Conservation (phyloP, 176 grass and related monocot genomes). For the Ampelocalamus luodianensis region DNA sequence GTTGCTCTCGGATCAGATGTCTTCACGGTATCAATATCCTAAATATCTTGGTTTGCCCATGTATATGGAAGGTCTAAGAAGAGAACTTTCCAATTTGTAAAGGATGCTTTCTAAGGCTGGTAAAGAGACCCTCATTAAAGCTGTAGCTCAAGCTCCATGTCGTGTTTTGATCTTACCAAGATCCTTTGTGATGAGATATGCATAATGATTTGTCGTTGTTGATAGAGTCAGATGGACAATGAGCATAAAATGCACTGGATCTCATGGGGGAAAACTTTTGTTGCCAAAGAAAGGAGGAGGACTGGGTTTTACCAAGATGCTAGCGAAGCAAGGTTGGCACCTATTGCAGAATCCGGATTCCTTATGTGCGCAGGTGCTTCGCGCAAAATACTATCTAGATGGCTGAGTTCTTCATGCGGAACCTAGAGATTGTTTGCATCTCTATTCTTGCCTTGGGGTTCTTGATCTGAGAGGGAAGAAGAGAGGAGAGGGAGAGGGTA, state of each 20-base stretch:
- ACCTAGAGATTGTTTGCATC: no score
- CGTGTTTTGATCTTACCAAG: neutral
- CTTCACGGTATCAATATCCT: no score
- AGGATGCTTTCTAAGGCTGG: neutral
- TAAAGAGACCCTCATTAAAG: neutral
- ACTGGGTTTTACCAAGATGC: neutral
- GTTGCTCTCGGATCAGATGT: no score
- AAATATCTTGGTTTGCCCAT: no score
- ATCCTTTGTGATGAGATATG: neutral
- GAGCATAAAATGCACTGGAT: neutral
- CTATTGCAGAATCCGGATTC: neutral
- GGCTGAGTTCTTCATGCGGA: no score
- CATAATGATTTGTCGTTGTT: neutral
- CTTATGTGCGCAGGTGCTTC: neutral
- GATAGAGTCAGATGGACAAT: neutral
- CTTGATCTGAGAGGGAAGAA: no score
- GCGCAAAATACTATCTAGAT: neutral
- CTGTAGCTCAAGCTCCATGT: neutral
- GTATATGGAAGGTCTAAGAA: no score
- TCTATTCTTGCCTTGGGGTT: no score
- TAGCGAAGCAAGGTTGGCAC: neutral
- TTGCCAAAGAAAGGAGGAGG: neutral
- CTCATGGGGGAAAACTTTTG: neutral
- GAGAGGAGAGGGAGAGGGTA: no score
- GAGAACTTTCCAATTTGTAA: no score